A percentile compares a stretch with the other conserved stretches of the same genome.
These are phyloP conservation scores for Graphilbum fragrans DNA, from an alignment of 2,329 filamentous ascomycete genomes.

Conservation along the genomic window DNA sequence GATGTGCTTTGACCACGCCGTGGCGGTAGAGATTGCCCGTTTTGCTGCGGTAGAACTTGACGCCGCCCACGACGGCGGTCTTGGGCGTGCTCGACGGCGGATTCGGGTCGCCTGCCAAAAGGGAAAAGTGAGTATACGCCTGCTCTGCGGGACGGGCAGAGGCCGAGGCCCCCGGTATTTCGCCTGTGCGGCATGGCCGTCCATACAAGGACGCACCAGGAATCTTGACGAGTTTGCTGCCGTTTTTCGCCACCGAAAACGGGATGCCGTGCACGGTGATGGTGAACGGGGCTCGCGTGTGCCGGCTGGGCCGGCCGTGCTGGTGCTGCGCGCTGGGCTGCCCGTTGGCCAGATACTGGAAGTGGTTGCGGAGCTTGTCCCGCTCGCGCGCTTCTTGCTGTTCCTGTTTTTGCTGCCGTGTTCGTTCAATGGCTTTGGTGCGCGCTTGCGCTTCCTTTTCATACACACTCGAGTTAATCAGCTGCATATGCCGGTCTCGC, in stretches of 20 bases:
- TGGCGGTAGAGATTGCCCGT: slow-evolving; percentile 76
- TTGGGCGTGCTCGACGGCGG: slow-evolving; percentile 61
- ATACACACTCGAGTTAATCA: slow-evolving; percentile 72
- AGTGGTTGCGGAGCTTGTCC: slow-evolving; percentile 37
- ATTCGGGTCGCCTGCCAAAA: slow-evolving; percentile 42
- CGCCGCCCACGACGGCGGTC: slow-evolving; percentile 57
- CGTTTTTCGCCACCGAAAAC: slow-evolving; percentile 62
- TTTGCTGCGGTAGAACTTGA: slow-evolving; percentile 76
- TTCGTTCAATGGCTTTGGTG: slow-evolving; percentile 60
- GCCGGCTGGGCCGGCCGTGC: slow-evolving; percentile 21
- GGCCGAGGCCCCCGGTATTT: too few relatives aligned
- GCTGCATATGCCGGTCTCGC: slow-evolving; percentile 64
- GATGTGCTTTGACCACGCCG: slow-evolving; percentile 61
- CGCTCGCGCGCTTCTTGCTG: slow-evolving; percentile 46
- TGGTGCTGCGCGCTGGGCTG: slow-evolving; percentile 11
- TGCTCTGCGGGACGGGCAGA: neutral
- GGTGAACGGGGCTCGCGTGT: slow-evolving; percentile 41
- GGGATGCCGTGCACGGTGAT: slow-evolving; percentile 59
- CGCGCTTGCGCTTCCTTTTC: slow-evolving; percentile 60
- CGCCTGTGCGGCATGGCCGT: too few relatives aligned
- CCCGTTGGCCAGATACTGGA: slow-evolving; percentile 22
- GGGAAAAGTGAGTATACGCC: neutral
- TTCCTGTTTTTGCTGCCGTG: slow-evolving; percentile 42
- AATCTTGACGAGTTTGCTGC: slow-evolving; percentile 69
- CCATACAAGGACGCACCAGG: slow-evolving; percentile 46